Percentiles rank a stretch among this genome's conserved stretches.
Conservation (phyloP, 345 rosid species). For the Gossypium herbaceum region DNA sequence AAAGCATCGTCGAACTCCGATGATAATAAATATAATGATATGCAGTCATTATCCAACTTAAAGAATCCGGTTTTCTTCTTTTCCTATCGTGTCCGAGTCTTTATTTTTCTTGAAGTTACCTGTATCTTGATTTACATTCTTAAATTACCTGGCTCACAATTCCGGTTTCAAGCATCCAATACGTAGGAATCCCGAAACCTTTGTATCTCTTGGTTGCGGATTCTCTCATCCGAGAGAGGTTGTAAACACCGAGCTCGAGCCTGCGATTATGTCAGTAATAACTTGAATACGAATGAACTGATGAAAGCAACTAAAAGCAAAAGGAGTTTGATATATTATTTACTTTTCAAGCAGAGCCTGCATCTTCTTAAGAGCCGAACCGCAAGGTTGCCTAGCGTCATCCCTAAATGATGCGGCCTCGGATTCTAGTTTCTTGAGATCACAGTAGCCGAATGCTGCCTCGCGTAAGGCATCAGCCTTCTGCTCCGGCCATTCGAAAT, state of each 20-base stretch:
- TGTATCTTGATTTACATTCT: background rate
- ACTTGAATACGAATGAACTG: background rate
- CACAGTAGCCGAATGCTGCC: constrained; percentile 90
- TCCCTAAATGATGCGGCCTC: constrained; percentile 80
- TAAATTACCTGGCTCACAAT: constrained; percentile 72
- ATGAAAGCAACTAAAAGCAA: background rate
- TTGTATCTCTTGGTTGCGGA: constrained; percentile 62
- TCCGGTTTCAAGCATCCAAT: constrained; percentile 96
- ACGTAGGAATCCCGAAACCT: constrained; percentile 67
- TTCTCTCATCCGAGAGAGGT: constrained; percentile 87
- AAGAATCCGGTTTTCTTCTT: too few species aligned
- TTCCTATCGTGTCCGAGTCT: too few species aligned
- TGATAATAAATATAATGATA: too few species aligned
- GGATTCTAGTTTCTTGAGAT: constrained; percentile 68
- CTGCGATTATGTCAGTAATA: constrained; percentile 28
- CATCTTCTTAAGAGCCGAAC: constrained; percentile 85
- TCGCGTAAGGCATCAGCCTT: constrained; percentile 68
- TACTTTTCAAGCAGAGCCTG: constrained; percentile 92
- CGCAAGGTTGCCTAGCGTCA: constrained; percentile 57
- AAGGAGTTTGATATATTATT: background rate
- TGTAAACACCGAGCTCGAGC: constrained; percentile 91
- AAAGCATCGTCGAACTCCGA: too few species aligned
- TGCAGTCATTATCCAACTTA: too few species aligned
- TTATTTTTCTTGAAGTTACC: too few species aligned
- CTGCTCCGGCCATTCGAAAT: constrained; percentile 79